Percentiles rank a stretch among this genome's conserved stretches.
Evolutionary conservation across 305 asterid genomes (phyloP).

Genomic region (Fraxinus dipetala): DNA sequence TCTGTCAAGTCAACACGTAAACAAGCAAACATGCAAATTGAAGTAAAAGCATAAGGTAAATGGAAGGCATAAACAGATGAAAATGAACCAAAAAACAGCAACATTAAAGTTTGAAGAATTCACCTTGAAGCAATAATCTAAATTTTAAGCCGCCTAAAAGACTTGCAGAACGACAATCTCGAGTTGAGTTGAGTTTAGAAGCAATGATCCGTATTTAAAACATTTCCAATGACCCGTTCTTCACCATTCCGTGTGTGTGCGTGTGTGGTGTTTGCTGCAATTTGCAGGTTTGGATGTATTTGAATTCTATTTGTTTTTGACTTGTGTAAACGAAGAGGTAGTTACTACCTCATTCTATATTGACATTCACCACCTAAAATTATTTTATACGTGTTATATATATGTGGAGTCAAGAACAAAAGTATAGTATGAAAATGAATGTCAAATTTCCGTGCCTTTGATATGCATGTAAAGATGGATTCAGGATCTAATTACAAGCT

Average conservation of each 20-base stretch:
- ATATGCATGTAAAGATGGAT: not conserved
- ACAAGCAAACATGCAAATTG: not conserved
- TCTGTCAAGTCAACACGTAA: not conserved
- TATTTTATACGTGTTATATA: not conserved
- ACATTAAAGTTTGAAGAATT: not conserved
- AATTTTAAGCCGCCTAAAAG: not conserved
- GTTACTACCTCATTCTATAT: not conserved
- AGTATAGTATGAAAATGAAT: not conserved
- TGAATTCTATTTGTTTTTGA: not conserved
- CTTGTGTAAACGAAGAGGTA: not conserved
- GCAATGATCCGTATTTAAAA: not conserved
- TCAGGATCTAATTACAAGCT: too few relatives aligned
- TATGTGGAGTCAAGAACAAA: not conserved
- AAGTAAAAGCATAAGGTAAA: not conserved
- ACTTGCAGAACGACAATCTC: not conserved
- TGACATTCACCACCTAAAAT: not conserved
- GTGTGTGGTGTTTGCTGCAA: not conserved
- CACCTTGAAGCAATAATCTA: not conserved
- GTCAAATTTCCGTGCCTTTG: not conserved
- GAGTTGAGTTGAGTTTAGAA: not conserved
- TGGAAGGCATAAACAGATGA: not conserved
- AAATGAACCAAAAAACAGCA: not conserved
- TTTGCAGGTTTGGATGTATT: not conserved
- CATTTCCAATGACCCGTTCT: not conserved
- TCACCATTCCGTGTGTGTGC: not conserved